These are phyloP conservation scores for Lepiota brunneoincarnata DNA, from an alignment of 768 basidiomycete species.

Conservation along the genomic window DNA sequence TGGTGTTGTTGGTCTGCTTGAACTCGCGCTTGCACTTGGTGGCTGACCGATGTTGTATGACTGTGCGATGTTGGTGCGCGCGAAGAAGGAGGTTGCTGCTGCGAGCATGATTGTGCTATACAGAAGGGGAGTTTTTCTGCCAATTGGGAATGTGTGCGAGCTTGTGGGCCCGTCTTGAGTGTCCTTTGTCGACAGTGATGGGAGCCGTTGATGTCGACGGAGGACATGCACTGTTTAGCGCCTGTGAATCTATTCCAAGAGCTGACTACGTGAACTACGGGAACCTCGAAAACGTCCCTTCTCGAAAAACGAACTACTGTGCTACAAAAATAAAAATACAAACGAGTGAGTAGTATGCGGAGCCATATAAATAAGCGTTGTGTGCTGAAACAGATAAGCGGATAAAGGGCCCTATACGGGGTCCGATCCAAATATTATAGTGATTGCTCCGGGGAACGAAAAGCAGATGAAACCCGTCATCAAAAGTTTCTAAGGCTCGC, in stretches of 20 bases:
- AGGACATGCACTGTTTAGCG: not conserved
- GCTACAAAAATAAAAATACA: constrained; percentile 1
- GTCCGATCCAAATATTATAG: too few species aligned
- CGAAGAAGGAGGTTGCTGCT: constrained; percentile 81
- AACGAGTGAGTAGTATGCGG: too few species aligned
- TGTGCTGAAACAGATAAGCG: too few species aligned
- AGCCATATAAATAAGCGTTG: too few species aligned
- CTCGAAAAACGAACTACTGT: too few species aligned
- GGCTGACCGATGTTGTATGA: constrained; percentile 65
- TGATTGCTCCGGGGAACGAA: too few species aligned
- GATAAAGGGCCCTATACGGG: too few species aligned
- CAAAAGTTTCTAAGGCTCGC: constrained; percentile 12
- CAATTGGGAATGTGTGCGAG: not conserved
- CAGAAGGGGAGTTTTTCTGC: not conserved
- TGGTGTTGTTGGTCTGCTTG: constrained; percentile 50
- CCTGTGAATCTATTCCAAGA: too few species aligned
- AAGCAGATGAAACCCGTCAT: not conserved
- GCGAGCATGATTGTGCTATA: constrained; percentile 55
- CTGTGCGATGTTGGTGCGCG: constrained; percentile 76
- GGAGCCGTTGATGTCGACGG: not conserved
- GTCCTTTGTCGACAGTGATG: too few species aligned
- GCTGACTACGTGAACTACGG: too few species aligned
- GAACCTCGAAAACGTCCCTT: too few species aligned
- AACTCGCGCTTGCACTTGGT: constrained; percentile 18
- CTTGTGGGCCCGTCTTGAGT: not conserved